Evolutionary conservation across 2,329 filamentous ascomycete species (phyloP), one percentile per base, ranked within the genome.

Genomic region (Aspergillus sp.): DNA sequence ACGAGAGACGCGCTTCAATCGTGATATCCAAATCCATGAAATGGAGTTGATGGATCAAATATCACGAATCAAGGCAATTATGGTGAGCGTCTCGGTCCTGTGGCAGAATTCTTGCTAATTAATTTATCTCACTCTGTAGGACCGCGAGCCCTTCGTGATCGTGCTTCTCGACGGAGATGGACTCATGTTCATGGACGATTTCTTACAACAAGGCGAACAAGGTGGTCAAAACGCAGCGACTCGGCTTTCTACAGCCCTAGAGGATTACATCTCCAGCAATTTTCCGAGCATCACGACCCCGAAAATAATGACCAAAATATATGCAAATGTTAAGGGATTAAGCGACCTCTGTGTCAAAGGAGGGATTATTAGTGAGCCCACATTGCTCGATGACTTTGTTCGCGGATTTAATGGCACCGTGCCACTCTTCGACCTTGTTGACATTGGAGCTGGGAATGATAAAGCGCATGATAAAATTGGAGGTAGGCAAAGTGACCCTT

Each of bases 111-210:
- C 6, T 48, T 33, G 30, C 40, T 26, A 30, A 29, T 10, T 7
- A 9, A 40, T 48, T 46, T 46, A 6, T 28, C 8, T n/a, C 12
- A 29, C 10, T 27, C 35, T 52, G 27, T 51, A 75, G 72, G 70
- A 75, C 40, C 71, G 72, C 42, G 74, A 79, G 59, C 71, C 76
- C 5, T 80, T 76, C 51, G 66, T 80, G 33, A 59, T 77, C 11
- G 66, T 78, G 29, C 64, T 81, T 31, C 67, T 81, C 39, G 77
- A 81, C 51, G 77, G 75, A 33, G 75, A 79, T 50, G 74, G 71
- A 36, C 73, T 78, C 60, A 69, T 80, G 48, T 81, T 81, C 52
- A 63, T 67, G 36, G 73, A 79, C 43, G 65, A 75, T 12, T 70
- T 74, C 42, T 45, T 79, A 38, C 64, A 67, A 39, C 64, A 68